Evolutionary conservation across 2,329 filamentous ascomycete genomes (phyloP).

Genomic region (Aspergillus sp.): DNA sequence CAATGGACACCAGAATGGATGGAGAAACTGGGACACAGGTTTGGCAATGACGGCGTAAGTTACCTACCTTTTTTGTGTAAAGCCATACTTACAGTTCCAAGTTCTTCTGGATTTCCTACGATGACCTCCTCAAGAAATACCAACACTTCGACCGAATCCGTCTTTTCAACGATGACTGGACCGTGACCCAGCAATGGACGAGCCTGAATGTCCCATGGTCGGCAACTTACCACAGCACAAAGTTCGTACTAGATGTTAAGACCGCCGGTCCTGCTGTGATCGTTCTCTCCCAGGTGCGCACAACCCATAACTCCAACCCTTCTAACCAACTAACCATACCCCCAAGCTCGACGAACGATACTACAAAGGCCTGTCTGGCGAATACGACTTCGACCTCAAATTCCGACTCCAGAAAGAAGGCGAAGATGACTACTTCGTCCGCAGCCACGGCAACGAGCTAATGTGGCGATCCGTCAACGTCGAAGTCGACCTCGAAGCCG

Average conservation of each 20-base stretch:
- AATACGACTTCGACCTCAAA: conserved; percentile 60
- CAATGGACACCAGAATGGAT: conserved; percentile 84
- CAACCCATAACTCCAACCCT: not conserved
- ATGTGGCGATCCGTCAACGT: conserved; percentile 76
- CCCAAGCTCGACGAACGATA: conserved; percentile 62
- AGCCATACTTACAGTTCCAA: conserved; percentile 16
- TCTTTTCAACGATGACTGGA: conserved; percentile 63
- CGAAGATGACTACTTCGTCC: conserved; percentile 62
- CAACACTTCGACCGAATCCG: conserved; percentile 63
- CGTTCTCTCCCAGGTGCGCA: conserved; percentile 55
- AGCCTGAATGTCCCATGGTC: conserved; percentile 62
- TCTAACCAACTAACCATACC: conserved; percentile 15
- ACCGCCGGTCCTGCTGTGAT: conserved; percentile 58
- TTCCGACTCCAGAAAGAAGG: conserved; percentile 62
- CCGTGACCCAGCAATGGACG: conserved; percentile 63
- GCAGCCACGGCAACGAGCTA: conserved; percentile 57
- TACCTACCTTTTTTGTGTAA: not conserved
- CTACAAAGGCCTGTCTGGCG: conserved; percentile 58
- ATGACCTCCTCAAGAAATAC: conserved; percentile 60
- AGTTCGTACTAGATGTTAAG: conserved; percentile 58
- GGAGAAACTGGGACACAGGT: conserved; percentile 69
- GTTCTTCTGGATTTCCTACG: conserved; percentile 63
- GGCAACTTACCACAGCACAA: conserved; percentile 62
- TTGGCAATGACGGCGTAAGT: conserved; percentile 70
- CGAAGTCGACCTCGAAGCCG: conserved; percentile 72